phyloP scores from a whole-genome alignment of 2,329 filamentous ascomycete species.

The Colletotrichum destructivum region DNA sequence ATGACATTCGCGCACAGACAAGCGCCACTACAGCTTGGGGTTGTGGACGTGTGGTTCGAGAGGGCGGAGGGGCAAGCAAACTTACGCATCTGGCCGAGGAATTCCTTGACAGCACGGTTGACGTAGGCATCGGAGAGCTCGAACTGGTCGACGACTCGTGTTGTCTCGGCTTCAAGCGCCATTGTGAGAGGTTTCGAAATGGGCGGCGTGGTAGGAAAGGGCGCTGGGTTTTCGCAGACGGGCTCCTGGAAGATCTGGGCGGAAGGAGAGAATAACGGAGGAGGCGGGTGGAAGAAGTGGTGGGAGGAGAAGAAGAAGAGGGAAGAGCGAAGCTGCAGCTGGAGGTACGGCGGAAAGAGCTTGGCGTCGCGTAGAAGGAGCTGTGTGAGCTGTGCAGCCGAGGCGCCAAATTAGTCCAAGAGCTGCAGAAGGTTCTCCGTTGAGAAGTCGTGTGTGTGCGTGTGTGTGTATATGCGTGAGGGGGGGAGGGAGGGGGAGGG shows the following conservation, averaged over 20 bases:
- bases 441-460: not conserved
- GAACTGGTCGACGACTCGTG: conserved; percentile 86
- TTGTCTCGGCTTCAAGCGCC: conserved; percentile 79
- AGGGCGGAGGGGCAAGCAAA: conserved; percentile 36
- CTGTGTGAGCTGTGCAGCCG: conserved; percentile 62
- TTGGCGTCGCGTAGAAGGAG: conserved; percentile 67
- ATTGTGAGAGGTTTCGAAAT: conserved; percentile 72
- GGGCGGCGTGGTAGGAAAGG: conserved; percentile 69
- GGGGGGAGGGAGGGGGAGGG: conserved; percentile 27
- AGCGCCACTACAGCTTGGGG: conserved; percentile 7
- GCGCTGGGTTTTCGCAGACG: conserved; percentile 69
- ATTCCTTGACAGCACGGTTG: conserved; percentile 86
- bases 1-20: conserved; percentile 18
- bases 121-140: conserved; percentile 85
- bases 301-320: conserved; percentile 40
- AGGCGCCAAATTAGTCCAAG: conserved; percentile 42
- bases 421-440: conserved; percentile 38
- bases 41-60: not conserved
- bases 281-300: conserved; percentile 49
- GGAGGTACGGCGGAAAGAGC: conserved; percentile 47
- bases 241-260: conserved; percentile 59
- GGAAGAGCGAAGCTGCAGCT: conserved; percentile 49
- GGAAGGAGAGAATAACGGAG: conserved; percentile 59
- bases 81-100: conserved; percentile 85
- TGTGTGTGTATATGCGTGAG: too few relatives aligned